Evolutionary conservation across 352 stramenopile species (phyloP), one percentile per base, ranked within the genome.

Genomic region (Plasmopara halstedii): DNA sequence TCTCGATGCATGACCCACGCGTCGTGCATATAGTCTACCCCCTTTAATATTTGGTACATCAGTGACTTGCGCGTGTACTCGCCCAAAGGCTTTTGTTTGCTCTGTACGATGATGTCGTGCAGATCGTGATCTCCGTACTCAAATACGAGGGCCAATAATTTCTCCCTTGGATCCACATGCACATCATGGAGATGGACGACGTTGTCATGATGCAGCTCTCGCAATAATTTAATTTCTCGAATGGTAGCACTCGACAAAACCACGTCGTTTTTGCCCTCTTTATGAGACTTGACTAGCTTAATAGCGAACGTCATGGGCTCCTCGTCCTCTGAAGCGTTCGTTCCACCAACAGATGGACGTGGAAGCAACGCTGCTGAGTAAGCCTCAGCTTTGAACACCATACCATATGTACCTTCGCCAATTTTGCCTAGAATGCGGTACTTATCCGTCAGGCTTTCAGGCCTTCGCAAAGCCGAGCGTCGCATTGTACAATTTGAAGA

Each of bases 1-100:
- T 97, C 88, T 32, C 90, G 83, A 52, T 97, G 90, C 67, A 97
- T 93, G 49, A 97, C 84, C 83, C 88, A 95, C 10, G 84, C 70
- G 56, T 90, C 80, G 64, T 97, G 89, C 68, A 97, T 95, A 60
- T 97, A 96, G 53, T 94, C 76, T 45, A 96, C 79, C 11, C 85
- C 89, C 60, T 95, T 95, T 42, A 95, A 65, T 37, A 96, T 92
- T 59, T 94, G 85, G 64, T 88, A 93, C 74, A 95, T 88, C 47
- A 97, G 79, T 42, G 85, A 94, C 63, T 95, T 95, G 48, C 90
- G 87, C 27, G 94, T 92, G 57, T 93, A 95, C 54, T 96, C 78
- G 22, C 85, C 87, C 23, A 97, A 58, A 38, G 76, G 81, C 50
- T 91, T 94, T 59, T 89, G 75, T 36, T 88, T 88, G 53, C 73